Evolutionary conservation across 2,329 filamentous ascomycete species (phyloP), one percentile per base, ranked within the genome.

Genomic region (Rhynchosporium agropyri): DNA sequence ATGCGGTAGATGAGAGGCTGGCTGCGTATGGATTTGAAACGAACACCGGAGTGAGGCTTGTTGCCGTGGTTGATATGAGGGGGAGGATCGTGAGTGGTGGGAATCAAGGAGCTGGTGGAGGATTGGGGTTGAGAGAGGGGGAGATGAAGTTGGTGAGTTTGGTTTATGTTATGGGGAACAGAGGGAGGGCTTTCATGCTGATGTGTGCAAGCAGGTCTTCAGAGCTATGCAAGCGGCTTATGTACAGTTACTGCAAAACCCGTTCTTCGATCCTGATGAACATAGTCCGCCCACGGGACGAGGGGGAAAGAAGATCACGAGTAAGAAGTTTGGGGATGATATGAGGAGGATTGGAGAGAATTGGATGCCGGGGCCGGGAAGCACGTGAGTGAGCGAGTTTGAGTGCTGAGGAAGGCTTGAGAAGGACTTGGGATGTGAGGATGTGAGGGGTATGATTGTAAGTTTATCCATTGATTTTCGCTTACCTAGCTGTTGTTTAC

Each of bases 1-100:
- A 98, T 78, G 92, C 93, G 63, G 83, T 98, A 64, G 95, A 98
- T 79, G 94, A 99, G 79, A 86, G 93, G 31, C 83, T 98, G 53
- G 92, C 93, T 42, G 90, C 92, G 69, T 99, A 98, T 79, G 95
- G 95, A 72, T 97, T 91, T 86, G 85, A 98, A 77, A 97, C 95
- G 62, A 98, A 97, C 77, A 98, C 95, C 0, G 92, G 92, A 46
- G 87, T 97, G 67, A 93, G 94, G 75, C 88, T 99, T 73, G 87
- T 98, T 40, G 89, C 92, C 66, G 86, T 97, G 3, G 89, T 98
- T 36, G 94, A 99, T 78, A 92, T 96, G 84, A 87, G 92, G 69
- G 93, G 92, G 1, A 81, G 89, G 60, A 60, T 51, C 13, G 61
- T 68, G 29, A 68, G 61, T 43, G 61, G 36, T 72, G 73, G 70